Conservation (phyloP, 768 basidiomycete species). For the Suillus decipiens region DNA sequence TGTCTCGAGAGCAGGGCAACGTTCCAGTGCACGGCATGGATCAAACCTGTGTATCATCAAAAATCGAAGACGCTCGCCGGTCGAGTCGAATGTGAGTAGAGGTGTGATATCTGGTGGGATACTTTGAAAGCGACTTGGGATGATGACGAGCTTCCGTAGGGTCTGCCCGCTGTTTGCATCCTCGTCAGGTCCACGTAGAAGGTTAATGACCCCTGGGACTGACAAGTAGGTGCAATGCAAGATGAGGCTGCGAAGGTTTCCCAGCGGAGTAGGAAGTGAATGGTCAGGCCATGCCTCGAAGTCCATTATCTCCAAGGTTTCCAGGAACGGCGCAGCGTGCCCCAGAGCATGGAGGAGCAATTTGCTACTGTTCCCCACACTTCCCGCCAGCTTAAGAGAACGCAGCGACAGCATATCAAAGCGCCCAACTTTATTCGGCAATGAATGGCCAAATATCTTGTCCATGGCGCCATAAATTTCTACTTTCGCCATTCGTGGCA, state of each 20-base stretch:
- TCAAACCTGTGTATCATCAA: constrained; percentile 4
- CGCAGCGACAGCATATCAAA: background rate
- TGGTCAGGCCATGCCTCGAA: background rate
- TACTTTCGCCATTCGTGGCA: background rate
- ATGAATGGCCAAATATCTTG: background rate
- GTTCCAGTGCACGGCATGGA: constrained; percentile 1
- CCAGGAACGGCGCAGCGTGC: background rate
- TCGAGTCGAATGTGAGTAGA: background rate
- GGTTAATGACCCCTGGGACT: background rate
- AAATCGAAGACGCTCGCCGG: background rate
- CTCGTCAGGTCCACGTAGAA: background rate
- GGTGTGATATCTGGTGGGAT: background rate
- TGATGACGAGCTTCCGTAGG: background rate
- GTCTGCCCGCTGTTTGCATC: background rate
- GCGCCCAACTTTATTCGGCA: background rate
- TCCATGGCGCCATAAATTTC: background rate
- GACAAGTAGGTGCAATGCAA: constrained; percentile 7
- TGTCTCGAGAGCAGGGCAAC: background rate
- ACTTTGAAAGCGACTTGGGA: background rate
- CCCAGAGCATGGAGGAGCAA: background rate
- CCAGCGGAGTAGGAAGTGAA: background rate
- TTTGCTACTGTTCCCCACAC: background rate
- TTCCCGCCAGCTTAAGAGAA: background rate
- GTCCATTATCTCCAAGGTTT: background rate
- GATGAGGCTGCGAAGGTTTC: constrained; percentile 4